Evolutionary conservation across 1,284 basidiomycete genomes (phyloP).

Genomic region (Fomitopsis pinicola): DNA sequence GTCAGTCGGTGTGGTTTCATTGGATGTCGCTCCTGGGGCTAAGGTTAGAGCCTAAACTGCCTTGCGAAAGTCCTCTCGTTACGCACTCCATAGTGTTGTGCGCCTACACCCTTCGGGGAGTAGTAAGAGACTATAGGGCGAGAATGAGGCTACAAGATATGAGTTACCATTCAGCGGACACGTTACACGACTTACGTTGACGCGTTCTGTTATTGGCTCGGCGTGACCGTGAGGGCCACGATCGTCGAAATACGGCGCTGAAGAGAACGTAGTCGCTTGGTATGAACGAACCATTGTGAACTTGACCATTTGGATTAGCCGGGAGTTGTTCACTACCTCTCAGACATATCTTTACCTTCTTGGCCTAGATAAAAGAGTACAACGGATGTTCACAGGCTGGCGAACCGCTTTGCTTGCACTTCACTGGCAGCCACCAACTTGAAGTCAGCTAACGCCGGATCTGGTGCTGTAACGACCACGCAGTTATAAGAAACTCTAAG

Average conservation of each 20-base stretch:
- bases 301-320: neutral
- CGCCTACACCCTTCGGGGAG: constrained; percentile 90
- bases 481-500: too few relatives aligned
- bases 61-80: neutral
- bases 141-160: constrained; percentile 65
- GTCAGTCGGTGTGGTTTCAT: constrained; percentile 98
- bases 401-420: too few relatives aligned
- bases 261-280: constrained; percentile 63
- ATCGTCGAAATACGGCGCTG: constrained; percentile 69
- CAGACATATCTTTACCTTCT: neutral
- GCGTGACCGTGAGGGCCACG: constrained; percentile 62
- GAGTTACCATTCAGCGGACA: constrained; percentile 10
- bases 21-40: constrained; percentile 84
- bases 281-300: constrained; percentile 35
- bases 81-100: constrained; percentile 91
- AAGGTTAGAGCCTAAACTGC: neutral
- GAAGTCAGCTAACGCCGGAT: too few relatives aligned
- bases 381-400: too few relatives aligned
- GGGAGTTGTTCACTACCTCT: neutral
- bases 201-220: constrained; percentile 68
- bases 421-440: too few relatives aligned
- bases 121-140: constrained; percentile 92
- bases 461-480: too few relatives aligned
- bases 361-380: too few relatives aligned
- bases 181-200: constrained; percentile 48